Base-by-base conservation (phyloP, 768 basidiomycete species). In the Tephrocybe sp. region DNA sequence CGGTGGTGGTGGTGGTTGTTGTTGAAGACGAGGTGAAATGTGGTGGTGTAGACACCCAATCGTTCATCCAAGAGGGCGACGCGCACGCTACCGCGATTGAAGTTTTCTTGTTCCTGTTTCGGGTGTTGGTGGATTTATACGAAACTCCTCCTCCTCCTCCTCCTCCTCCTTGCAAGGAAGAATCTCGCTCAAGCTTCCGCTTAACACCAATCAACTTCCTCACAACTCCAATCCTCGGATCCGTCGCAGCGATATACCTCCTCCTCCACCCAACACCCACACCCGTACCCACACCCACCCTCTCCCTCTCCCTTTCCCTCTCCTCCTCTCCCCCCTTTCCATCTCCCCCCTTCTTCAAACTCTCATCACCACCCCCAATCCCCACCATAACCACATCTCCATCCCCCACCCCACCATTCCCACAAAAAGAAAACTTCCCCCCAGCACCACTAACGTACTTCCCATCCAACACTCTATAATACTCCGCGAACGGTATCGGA, bases 141-240 rank as follows among this genome's bases (percentile, higher is more conserved):
- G 21, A 57, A 42, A n/a, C 19, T 33, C 21, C 23, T 23, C 39
- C 29, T 30, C 29, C 29, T 30, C 29, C 29, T 30, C 29, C 12
- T 30, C 29, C 29, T 30, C 29, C 29, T 30, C 29, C 12, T 30
- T 12, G 29, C 7, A 30, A 30, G n/a, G 33, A 34, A 15, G 33
- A 4, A n/a, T 7, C 15, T 13, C 60, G 55, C 10, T 61, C 68
- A 15, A 62, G 52, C 65, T 84, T 90, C 54, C 87, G 73, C 69
- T 89, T 91, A 23, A 82, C 77, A 1, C 84, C 86, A 49, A 83
- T 80, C 37, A 91, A 63, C 62, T 83, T 84, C 52, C 71, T 74
- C 33, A 88, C 76, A 9, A 91, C 73, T 2, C 84, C 80, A 11
- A 90, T 70, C 15, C 88, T 74, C 4, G 87, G 89, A 56, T 91